Percentiles rank a stretch among this genome's conserved stretches.
Conservation (phyloP, 768 basidiomycete species). For the Phlebiopsis flavidoalba region DNA sequence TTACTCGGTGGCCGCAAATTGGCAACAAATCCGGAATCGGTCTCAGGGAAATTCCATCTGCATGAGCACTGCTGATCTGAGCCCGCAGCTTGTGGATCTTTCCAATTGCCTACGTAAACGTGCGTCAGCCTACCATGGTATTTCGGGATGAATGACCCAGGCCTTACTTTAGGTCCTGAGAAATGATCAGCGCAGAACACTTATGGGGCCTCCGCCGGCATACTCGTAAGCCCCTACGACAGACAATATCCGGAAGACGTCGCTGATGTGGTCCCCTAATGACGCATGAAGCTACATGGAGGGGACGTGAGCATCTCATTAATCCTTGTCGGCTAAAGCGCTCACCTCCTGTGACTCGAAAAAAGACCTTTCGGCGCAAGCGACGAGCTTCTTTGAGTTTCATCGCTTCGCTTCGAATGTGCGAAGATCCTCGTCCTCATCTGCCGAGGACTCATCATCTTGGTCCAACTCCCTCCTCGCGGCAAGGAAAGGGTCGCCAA, state of each 20-base stretch:
- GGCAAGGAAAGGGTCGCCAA: constrained; percentile 93
- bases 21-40: constrained; percentile 53
- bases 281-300: constrained; percentile 63
- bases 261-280: constrained; percentile 77
- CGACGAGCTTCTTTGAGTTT: constrained; percentile 55
- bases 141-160: not conserved
- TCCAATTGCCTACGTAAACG: constrained; percentile 80
- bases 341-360: constrained; percentile 78
- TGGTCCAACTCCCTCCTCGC: constrained; percentile 57
- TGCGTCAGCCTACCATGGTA: not conserved
- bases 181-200: constrained; percentile 79
- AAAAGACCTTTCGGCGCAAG: constrained; percentile 66
- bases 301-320: not conserved
- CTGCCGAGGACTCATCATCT: constrained; percentile 34
- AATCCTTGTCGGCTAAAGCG: not conserved
- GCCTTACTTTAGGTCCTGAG: not conserved
- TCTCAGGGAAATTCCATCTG: constrained; percentile 67
- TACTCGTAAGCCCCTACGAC: constrained; percentile 98
- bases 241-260: constrained; percentile 82
- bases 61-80: constrained; percentile 85
- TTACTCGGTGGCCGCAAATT: constrained; percentile 73
- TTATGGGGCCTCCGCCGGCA: constrained; percentile 68
- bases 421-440: constrained; percentile 32
- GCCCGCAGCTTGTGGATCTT: constrained; percentile 94
- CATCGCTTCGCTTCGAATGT: constrained; percentile 42